These are phyloP conservation scores for Diaporthe caulivora DNA, from an alignment of 2,329 filamentous ascomycete species.

Conservation along the genomic window DNA sequence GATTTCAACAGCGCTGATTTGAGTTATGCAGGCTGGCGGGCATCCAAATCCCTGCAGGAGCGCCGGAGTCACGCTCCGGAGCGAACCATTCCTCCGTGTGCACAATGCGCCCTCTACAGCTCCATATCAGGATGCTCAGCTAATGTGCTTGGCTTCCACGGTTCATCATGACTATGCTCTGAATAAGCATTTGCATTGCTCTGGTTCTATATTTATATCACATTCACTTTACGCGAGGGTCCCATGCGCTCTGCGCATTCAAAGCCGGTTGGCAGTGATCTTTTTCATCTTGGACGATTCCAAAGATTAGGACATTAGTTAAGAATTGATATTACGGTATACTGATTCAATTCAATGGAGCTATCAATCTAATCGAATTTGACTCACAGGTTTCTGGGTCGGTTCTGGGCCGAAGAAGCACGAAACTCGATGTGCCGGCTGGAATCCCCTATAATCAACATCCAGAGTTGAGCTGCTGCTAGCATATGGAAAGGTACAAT, in stretches of 20 bases:
- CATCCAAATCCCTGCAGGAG: slow-evolving; percentile 7
- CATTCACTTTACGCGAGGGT: neutral
- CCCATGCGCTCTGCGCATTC: neutral
- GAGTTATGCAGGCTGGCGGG: slow-evolving; percentile 18
- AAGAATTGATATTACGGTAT: neutral
- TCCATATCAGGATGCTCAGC: slow-evolving; percentile 4
- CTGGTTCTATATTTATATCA: neutral
- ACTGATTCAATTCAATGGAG: neutral
- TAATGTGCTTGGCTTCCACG: neutral
- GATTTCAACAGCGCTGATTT: slow-evolving; percentile 17
- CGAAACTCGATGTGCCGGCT: neutral
- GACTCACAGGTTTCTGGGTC: neutral
- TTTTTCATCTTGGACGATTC: neutral
- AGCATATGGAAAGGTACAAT: neutral
- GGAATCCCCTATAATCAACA: neutral
- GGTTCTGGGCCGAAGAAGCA: neutral
- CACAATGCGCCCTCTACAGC: neutral
- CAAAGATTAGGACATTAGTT: neutral
- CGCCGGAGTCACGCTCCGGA: slow-evolving; percentile 10
- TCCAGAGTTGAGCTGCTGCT: neutral
- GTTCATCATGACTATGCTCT: neutral
- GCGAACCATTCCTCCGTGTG: slow-evolving; percentile 4
- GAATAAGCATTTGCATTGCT: neutral
- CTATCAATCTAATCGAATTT: neutral
- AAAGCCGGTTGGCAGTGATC: neutral